Base-by-base conservation (phyloP, 2,329 filamentous ascomycete genomes). In the Penicillium sp. region DNA sequence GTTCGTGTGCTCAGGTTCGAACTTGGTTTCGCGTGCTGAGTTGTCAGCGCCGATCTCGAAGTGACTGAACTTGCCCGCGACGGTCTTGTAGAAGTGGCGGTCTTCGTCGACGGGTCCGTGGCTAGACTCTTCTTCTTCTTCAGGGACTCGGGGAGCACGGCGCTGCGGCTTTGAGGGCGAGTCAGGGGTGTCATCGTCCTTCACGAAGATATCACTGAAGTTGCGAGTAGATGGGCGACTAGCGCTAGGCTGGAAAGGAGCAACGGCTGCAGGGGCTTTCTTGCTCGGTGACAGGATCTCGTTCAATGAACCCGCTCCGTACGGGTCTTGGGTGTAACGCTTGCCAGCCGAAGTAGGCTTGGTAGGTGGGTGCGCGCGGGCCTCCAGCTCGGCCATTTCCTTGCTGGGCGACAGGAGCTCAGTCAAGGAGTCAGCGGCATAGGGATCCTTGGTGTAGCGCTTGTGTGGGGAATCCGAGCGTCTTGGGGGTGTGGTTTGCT, bases 61-160 rank as follows among this genome's bases (percentile, higher is more conserved):
- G 54, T 97, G 93, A 55, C 88, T 81, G 77, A 86, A 97, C 74
- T 91, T 95, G 68, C 85, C 86, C 2, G 90, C 84, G 71, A 94
- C 84, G 6, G 89, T 87, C 67, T 88, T 84, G 61, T 77, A 75
- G 32, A 52, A 36, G 42, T 43, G 36, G 16, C 69, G 43, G 66
- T 67, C 50, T 81, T 63, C 46, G 67, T 76, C 50, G 4, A 53
- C 50, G 13, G 50, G 50, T 9, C 50, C 50, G 6, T 4, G 18
- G 7, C 3, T 13, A 14, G 40, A 2, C 11, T 38, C 46, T 4
- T 52, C 53, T 38, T 18, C 18, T 18, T 24, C 49, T 31, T 52
- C 39, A 6, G 39, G 22, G 4, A n/a, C 31, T 6, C 18, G 16
- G 44, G 62, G 43, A 18, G 45, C 45, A 9, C 31, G 18, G 31